Base-by-base conservation (phyloP, 2,329 filamentous ascomycete species). In the Lasiodiplodia citricola region DNA sequence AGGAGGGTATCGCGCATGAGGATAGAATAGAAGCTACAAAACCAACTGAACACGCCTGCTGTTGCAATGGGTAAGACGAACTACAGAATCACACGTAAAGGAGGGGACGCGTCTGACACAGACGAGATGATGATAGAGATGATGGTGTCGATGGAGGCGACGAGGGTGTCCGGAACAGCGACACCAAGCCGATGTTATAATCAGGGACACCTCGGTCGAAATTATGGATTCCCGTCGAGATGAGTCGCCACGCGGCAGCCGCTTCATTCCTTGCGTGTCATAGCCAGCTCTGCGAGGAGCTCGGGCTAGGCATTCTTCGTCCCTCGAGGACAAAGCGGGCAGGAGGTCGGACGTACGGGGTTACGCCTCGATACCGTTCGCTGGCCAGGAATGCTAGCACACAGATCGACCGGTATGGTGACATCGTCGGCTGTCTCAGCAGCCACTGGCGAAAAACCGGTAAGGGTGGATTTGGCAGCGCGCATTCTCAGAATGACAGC, bases 231-330 rank as follows among this genome's bases (percentile, higher is more conserved):
- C 70, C 70, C 65, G 66, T 66, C 66, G 68, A 72, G 60, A 70
- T 58, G 55, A 67, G 68, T 70, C 68, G 70, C 72, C 72, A 74
- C 71, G 70, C 69, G 72, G 70, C 60, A 69, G 65, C 47, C 71
- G 52, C 52, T 52, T 68, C 71, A 77, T 76, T 78, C 77, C 77
- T 78, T 79, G 73, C 76, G 70, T 71, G 55, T 51, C 66, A 67
- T 64, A 31, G n/a, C 28, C 60, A 70, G 18, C n/a, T 28, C 63
- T 66, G 52, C 35, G 68, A 75, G 60, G 60, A 64, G 60, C 64
- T 58, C 71, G 75, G 25, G 71, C 71, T 72, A 67, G 69, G 73
- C 73, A 76, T 80, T 78, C 75, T 72, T 74, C 70, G 67, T 57
- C 51, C 47, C 35, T 54, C 52, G 28, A 57, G 41, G 66, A 68